phyloP scores from a whole-genome alignment of 208 protist species.

The Leishmania tarentolae region DNA sequence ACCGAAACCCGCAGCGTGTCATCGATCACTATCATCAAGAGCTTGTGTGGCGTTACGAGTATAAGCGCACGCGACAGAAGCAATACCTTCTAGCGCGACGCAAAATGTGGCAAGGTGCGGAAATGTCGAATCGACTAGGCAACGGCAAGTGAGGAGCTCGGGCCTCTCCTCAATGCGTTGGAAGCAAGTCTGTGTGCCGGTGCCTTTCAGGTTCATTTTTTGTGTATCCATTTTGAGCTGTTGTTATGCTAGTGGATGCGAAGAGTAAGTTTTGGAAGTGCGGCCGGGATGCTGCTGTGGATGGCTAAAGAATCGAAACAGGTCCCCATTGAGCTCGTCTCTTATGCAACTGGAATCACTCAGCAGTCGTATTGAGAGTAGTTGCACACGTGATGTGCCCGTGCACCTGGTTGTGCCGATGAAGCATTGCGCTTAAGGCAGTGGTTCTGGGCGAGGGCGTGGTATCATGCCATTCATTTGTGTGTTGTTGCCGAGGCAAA shows the following conservation, averaged over 20 bases:
- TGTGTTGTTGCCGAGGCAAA: too few species aligned
- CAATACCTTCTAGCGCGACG: constrained; percentile 82
- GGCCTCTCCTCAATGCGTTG: not conserved
- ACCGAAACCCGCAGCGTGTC: constrained; percentile 88
- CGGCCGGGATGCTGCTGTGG: not conserved
- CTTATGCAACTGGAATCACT: not conserved
- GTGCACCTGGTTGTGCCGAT: not conserved
- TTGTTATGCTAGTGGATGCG: constrained; percentile 5
- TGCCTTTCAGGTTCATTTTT: not conserved
- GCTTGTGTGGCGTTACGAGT: constrained; percentile 91
- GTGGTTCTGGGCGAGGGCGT: not conserved
- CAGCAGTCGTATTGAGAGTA: not conserved
- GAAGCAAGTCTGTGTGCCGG: not conserved
- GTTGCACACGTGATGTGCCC: not conserved
- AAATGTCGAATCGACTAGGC: not conserved
- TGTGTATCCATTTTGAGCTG: not conserved
- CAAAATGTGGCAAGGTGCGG: constrained; percentile 26
- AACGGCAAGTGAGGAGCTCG: constrained; percentile 1
- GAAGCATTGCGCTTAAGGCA: not conserved
- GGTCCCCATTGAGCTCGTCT: not conserved
- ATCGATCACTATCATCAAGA: constrained; percentile 94
- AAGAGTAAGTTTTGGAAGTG: constrained; percentile 3
- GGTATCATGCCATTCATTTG: too few species aligned
- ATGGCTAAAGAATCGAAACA: not conserved
- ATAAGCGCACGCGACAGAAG: constrained; percentile 88